phyloP scores from a whole-genome alignment of 2,329 filamentous ascomycete species.

The Ceratocystis alfenasii region DNA sequence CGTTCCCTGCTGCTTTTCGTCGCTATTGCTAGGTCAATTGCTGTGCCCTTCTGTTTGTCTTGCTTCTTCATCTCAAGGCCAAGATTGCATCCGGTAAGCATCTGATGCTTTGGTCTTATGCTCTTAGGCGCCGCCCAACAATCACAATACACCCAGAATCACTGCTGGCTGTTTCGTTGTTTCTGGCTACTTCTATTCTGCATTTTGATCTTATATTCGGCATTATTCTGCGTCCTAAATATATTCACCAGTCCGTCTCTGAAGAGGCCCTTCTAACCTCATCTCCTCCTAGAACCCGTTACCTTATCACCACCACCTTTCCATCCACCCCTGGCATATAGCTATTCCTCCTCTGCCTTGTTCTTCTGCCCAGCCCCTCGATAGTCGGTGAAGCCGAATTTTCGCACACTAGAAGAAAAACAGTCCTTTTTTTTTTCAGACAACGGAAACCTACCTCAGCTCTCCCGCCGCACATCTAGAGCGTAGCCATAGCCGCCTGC shows the following conservation, averaged over 20 bases:
- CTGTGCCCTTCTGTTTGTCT: neutral
- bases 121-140: neutral
- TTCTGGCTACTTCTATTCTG: neutral
- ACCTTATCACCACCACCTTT: neutral
- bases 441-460: neutral
- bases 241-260: no score
- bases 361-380: neutral
- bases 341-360: neutral
- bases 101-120: neutral
- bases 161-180: neutral
- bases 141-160: neutral
- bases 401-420: neutral
- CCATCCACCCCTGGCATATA: neutral
- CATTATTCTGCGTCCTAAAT: neutral
- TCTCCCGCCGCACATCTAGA: neutral
- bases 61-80: neutral
- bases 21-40: neutral
- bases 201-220: neutral
- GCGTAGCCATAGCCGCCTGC: neutral
- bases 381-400: conserved; percentile 24
- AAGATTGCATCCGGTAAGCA: neutral
- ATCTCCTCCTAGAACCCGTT: neutral
- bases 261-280: neutral
- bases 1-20: neutral
- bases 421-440: conserved; percentile 14